Evolutionary conservation across 2,329 filamentous ascomycete genomes (phyloP), one percentile per base, ranked within the genome.

Genomic region (Xylogone sp.): DNA sequence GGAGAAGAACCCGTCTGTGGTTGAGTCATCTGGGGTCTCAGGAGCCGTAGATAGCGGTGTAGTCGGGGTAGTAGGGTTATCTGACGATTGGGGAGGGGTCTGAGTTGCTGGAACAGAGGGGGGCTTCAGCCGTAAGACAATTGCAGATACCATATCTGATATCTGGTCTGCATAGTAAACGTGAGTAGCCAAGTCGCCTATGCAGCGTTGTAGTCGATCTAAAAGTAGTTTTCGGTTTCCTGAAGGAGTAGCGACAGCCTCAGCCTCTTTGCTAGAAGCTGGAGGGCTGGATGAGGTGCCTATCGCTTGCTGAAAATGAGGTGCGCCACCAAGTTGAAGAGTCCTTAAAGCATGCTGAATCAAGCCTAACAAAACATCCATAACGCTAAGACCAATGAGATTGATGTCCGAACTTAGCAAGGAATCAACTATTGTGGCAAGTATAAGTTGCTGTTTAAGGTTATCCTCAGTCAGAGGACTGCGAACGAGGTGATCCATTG

Each of bases 121-220:
- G 2, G 91, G 89, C 68, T 88, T 94, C 24, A 97, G 76, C 19
- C 90, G 86, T 24, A 81, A 73, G 16, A 97, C 73, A 43, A 97
- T 86, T 1, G 90, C 84, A 19, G 84, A 81, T 48, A 97, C 84
- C 90, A 97, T 97, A 69, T 99, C 94, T 1, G 88, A 85, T 50
- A 97, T 90, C 69, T 99, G 94, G 61, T 97, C 93, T 1, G 89
- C 89, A 67, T 99, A 99, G 73, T 99, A 99, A 27, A 97, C 86
- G 65, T 99, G 94, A 1, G 90, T 96, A 2, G 92, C 91, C 22
- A 99, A 75, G 65, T 92, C 84, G n/a, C 90, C 90, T 55, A 97
- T 91, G 69, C 90, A 96, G 59, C 82, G 78, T 66, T 94, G 86
- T 16, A 97, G 78, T 27, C 85, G 81, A 29, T 75, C 69, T 22